These are phyloP conservation scores for Fusarium burgessii DNA, from an alignment of 2,329 filamentous ascomycete species.

Conservation along the genomic window DNA sequence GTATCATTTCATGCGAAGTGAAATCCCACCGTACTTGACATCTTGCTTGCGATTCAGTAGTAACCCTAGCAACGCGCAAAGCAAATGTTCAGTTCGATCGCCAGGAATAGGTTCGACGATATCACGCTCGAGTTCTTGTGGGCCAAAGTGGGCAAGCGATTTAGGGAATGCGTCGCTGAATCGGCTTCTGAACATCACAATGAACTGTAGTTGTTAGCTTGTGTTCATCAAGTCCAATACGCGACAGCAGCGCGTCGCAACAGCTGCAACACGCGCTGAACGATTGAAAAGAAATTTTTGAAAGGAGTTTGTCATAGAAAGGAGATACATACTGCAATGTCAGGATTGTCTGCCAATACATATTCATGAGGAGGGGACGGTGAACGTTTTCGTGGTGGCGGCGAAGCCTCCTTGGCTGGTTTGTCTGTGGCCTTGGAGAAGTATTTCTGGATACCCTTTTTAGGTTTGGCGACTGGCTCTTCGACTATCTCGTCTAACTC, in stretches of 20 bases:
- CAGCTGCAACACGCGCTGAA: conserved; percentile 54
- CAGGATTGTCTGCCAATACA: conserved; percentile 88
- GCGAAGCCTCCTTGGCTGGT: conserved; percentile 69
- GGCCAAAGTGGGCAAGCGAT: conserved; percentile 88
- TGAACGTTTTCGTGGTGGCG: conserved; percentile 80
- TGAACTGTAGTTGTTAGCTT: conserved; percentile 74
- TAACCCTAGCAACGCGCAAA: conserved; percentile 89
- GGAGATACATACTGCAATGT: conserved; percentile 84
- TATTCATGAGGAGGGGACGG: conserved; percentile 92
- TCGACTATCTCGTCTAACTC: conserved; percentile 62
- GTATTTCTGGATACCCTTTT: conserved; percentile 73
- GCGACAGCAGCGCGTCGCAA: conserved; percentile 66
- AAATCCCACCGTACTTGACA: conserved; percentile 81
- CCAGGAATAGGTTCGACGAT: conserved; percentile 82
- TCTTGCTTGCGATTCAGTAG: conserved; percentile 98
- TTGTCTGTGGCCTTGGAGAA: conserved; percentile 69
- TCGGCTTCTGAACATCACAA: conserved; percentile 96
- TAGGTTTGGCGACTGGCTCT: conserved; percentile 59
- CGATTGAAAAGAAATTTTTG: conserved; percentile 42
- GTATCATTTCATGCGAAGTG: background rate
- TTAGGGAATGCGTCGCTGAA: conserved; percentile 91
- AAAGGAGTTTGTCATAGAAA: background rate
- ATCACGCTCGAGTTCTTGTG: conserved; percentile 93
- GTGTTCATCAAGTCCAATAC: conserved; percentile 52
- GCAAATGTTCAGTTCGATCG: conserved; percentile 85